Conservation (phyloP, 176 grass and related monocot genomes). For the Oryza meyeriana region DNA sequence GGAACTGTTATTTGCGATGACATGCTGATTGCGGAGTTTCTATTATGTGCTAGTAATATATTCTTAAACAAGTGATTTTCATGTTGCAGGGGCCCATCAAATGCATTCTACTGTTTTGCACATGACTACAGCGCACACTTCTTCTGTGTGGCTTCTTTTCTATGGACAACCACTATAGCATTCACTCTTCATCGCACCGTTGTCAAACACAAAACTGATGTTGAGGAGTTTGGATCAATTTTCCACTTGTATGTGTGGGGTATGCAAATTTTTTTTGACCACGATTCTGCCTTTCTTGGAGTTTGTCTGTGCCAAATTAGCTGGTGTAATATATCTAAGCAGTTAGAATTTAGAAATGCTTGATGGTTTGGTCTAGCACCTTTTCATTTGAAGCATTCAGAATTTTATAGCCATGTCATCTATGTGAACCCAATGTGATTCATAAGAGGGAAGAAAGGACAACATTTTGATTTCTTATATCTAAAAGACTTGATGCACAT, state of each 20-base stretch:
- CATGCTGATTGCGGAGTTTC: neutral
- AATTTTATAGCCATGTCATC: conserved; percentile 3
- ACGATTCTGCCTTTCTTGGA: neutral
- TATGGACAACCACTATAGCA: conserved; percentile 95
- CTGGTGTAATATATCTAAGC: neutral
- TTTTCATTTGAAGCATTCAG: neutral
- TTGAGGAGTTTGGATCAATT: conserved; percentile 87
- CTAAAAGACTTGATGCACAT: neutral
- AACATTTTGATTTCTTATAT: neutral
- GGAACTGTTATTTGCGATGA: neutral
- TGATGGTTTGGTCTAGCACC: neutral
- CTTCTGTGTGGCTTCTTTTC: conserved; percentile 91
- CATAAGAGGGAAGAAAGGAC: neutral
- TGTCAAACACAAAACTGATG: conserved; percentile 96
- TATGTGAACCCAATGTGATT: neutral
- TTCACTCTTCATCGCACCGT: conserved; percentile 95
- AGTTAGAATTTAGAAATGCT: neutral
- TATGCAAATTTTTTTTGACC: conserved; percentile 32
- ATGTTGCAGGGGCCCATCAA: conserved; percentile 72
- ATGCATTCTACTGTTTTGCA: conserved; percentile 90
- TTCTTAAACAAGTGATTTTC: neutral
- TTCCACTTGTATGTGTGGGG: conserved; percentile 99
- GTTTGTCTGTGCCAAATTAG: conserved; percentile 20
- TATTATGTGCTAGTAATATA: conserved; percentile 8
- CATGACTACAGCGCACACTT: conserved; percentile 96